Evolutionary conservation across 805 yeast genomes (phyloP).

Genomic region (Wilhelminamyces savonicus): DNA sequence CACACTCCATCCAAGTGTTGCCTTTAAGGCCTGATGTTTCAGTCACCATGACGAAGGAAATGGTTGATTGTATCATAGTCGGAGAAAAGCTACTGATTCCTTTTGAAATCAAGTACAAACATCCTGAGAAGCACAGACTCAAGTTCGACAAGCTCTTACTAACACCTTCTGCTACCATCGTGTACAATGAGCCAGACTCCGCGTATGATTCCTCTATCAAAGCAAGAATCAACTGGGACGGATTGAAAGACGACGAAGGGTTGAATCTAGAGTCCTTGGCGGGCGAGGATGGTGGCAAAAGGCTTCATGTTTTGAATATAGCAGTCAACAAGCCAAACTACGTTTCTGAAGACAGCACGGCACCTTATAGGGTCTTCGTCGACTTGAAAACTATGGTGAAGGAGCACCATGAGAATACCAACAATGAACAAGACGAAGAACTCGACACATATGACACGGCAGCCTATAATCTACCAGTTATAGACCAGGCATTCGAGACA

Average conservation of each 20-base stretch:
- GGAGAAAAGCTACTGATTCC: conserved; percentile 25
- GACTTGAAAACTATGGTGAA: too few species aligned
- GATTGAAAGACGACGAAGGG: conserved; percentile 34
- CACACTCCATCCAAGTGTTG: conserved; percentile 4
- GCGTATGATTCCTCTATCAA: conserved; percentile 9
- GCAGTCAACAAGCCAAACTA: too few species aligned
- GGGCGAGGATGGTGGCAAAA: too few species aligned
- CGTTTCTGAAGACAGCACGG: too few species aligned
- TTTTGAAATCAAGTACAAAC: conserved; percentile 12
- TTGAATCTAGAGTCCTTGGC: conserved; percentile 14
- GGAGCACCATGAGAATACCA: too few species aligned
- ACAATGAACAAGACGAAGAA: too few species aligned
- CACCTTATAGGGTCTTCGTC: too few species aligned
- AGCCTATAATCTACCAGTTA: too few species aligned
- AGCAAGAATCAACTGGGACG: conserved; percentile 27
- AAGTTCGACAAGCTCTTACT: conserved; percentile 14
- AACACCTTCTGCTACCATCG: conserved; percentile 13
- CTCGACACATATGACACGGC: too few species aligned
- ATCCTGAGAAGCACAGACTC: conserved; percentile 7
- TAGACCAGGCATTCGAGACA: conserved; percentile 13
- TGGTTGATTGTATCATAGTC: conserved; percentile 11
- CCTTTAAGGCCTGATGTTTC: conserved; percentile 20
- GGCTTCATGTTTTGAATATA: too few species aligned
- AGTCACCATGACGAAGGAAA: conserved; percentile 5
- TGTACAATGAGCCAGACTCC: conserved; percentile 7